Evolutionary conservation across 2,329 filamentous ascomycete genomes (phyloP).

Genomic region (Hymenoscyphus repandus): DNA sequence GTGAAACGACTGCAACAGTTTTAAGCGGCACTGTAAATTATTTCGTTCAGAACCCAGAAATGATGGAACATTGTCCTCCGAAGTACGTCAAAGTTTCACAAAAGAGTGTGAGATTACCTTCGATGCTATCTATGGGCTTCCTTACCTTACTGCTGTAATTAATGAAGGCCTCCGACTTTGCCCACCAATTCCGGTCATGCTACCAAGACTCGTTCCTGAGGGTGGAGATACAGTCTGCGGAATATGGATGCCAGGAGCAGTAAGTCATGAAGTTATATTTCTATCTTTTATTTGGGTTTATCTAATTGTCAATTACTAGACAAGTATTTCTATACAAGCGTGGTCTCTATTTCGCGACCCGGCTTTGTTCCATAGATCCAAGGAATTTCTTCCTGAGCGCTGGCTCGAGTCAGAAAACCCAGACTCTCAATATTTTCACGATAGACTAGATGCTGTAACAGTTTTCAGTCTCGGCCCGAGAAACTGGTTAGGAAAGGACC

Average conservation of each 20-base stretch:
- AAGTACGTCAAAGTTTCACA: constrained; percentile 36
- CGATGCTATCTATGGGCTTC: constrained; percentile 24
- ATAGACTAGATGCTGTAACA: constrained; percentile 30
- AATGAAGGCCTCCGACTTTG: constrained; percentile 40
- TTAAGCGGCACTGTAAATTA: constrained; percentile 13
- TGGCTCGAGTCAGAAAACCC: constrained; percentile 17
- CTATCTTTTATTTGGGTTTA: background rate
- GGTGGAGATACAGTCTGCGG: constrained; percentile 18
- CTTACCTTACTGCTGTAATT: constrained; percentile 38
- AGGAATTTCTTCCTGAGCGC: constrained; percentile 9
- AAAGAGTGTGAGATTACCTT: constrained; percentile 36
- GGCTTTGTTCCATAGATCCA: background rate
- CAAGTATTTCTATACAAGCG: constrained; percentile 1
- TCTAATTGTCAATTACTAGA: background rate
- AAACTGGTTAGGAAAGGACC: constrained; percentile 26
- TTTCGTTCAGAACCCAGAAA: constrained; percentile 29
- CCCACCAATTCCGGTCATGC: constrained; percentile 23
- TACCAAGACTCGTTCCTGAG: constrained; percentile 15
- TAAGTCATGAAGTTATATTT: background rate
- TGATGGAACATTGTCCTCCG: constrained; percentile 31
- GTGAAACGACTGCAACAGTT: constrained; percentile 19
- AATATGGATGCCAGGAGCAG: background rate
- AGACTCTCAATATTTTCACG: constrained; percentile 21
- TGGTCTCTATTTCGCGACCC: background rate
- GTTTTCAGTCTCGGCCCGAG: constrained; percentile 27